Base-by-base conservation (phyloP, 2,329 filamentous ascomycete species). In the Monosporascus ibericus region DNA sequence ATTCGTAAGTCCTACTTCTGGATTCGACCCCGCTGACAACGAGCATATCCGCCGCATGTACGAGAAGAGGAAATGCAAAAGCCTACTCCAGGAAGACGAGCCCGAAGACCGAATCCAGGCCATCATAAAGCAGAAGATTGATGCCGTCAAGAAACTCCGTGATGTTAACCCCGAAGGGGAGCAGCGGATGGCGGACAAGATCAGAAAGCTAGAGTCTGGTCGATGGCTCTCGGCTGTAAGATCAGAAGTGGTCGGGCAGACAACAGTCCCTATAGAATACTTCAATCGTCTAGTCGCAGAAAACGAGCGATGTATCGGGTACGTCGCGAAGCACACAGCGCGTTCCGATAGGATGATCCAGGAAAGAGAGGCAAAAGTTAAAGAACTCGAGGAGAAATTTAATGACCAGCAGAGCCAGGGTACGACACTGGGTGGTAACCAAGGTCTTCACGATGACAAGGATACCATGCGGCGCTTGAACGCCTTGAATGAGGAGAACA, bases 251-350 rank as follows among this genome's bases (percentile, higher is more conserved):
- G 52, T 47, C 0, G 59, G 58, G 1, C 47, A 58, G 37, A 47
- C 49, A 1, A 14, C 42, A 2, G 58, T 60, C 5, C 59, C 61
- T 3, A 59, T 64, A 2, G 55, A 54, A 5, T 55, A 52, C 39
- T 65, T 63, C 42, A 64, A 65, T 46, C 59, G 59, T 6, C 50
- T 65, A 17, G 58, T 53, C 3, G 52, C 51, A 5, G 55, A 65
- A 27, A 47, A 63, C 27, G 63, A 65, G 47, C 6, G 18, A 0
- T 48, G 36, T 3, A 55, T 63, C 38, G 18, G 38, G 0, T 56
- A 44, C 38, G 38, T 61, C 22, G 50, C 58, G n/a, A 18, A 40
- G 9, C 56, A 39, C 20, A 47, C 55, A 24, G 49, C 51, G 0
- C 18, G 27, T 0, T 48, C 47, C 22, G 37, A 48, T 7, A 44